Base-by-base conservation (phyloP, 2,329 filamentous ascomycete species). In the Calonectria henricotiae region DNA sequence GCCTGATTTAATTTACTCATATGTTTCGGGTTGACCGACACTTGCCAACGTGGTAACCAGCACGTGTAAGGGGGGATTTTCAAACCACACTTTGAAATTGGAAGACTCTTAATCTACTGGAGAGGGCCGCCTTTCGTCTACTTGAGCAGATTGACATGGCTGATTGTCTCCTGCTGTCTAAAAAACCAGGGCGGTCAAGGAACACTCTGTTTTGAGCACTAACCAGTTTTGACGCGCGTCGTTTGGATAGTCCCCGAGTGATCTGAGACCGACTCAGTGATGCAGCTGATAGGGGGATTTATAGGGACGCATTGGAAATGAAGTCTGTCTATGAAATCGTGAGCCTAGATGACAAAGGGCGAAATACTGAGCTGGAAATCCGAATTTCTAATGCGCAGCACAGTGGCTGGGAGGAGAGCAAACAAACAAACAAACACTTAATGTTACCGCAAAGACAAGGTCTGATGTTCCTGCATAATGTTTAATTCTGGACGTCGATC, bases 391-490 rank as follows among this genome's bases (percentile, higher is more conserved):
- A 55, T 55, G 51, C 51, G n/a, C 30, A 17, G 46, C n/a, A 2
- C 17, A 32, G 15, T 11, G 4, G 8, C 30, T 23, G 13, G 13
- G 11, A 5, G 51, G 17, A 7, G 4, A 23, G 32, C 11, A 20
- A 20, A 20, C 20, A 20, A 20, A 58, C 4, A 17, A 30, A 30
- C 27, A 30, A 30, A 32, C 35, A 27, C 23, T 39, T 58, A 6
- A 58, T 15, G 37, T 25, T 17, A 17, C 20, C 5, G n/a, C 23
- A 58, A 58, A 58, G 51, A 39, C 51, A 58, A 1, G 32, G 51
- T 20, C 32, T 55, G 32, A 25, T 25, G 35, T 58, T 58, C 51
- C 51, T 39, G 51, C 51, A 58, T 58, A 58, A 58, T 58, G 51
- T 58, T 20, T 58, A 58, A 58, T 58, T 58, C 51, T 37, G 11